phyloP scores from a whole-genome alignment of 2,329 filamentous ascomycete genomes.

The Paracamarosporium sp. region DNA sequence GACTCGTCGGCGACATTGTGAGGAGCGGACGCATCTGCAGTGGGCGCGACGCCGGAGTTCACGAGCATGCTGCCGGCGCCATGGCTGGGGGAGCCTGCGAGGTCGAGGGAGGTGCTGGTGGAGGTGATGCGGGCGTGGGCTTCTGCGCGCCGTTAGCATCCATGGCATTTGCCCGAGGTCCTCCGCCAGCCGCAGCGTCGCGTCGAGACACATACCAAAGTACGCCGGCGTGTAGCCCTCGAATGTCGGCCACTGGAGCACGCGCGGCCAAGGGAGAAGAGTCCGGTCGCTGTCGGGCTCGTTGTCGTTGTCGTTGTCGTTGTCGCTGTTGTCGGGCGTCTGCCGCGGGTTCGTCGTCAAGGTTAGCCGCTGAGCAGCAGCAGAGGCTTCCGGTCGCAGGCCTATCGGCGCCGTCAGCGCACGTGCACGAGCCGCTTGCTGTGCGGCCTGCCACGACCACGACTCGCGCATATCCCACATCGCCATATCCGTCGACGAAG shows the following conservation, averaged over 20 bases:
- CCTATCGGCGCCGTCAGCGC: constrained; percentile 7
- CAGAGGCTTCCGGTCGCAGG: constrained; percentile 3
- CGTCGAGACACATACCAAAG: constrained; percentile 3
- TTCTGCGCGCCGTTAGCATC: constrained; percentile 28
- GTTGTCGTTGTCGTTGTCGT: too few species aligned
- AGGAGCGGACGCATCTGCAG: constrained; percentile 18
- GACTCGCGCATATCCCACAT: not conserved
- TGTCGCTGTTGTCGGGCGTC: not conserved
- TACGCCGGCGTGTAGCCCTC: not conserved
- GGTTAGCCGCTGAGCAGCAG: not conserved
- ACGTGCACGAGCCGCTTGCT: constrained; percentile 16
- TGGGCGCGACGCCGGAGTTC: constrained; percentile 24
- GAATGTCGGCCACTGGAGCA: not conserved
- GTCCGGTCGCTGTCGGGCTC: not conserved
- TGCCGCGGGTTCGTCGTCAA: not conserved
- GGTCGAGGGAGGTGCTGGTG: not conserved
- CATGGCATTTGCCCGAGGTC: constrained; percentile 6
- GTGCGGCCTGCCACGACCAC: not conserved
- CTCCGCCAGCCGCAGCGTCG: not conserved
- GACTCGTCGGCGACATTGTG: constrained; percentile 32
- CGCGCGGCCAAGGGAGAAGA: not conserved
- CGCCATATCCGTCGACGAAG: not conserved
- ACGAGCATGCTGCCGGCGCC: constrained; percentile 41
- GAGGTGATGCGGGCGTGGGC: not conserved
- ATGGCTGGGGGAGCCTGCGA: constrained; percentile 24